Evolutionary conservation across 371 early-diverging fungal species (phyloP).

Genomic region (Haplosporangium sp.): DNA sequence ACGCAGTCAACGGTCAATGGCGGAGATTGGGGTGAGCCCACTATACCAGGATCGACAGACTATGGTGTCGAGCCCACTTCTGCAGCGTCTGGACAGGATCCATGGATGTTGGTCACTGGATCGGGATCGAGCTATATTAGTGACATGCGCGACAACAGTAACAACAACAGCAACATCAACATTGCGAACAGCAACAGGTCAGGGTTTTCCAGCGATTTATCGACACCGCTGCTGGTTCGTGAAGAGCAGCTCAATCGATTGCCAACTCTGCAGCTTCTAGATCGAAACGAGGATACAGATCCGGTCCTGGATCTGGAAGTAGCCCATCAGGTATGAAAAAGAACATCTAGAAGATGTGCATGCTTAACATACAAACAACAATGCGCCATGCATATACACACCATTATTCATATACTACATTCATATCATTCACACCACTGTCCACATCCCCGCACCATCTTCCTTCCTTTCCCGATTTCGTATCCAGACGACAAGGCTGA

Average conservation of each 20-base stretch:
- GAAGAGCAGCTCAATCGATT: conserved; percentile 43
- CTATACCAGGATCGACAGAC: conserved; percentile 4
- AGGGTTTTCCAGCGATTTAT: conserved; percentile 2
- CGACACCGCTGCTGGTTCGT: conserved; percentile 29
- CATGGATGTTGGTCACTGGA: conserved; percentile 48
- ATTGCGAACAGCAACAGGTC: neutral
- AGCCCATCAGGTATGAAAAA: conserved; percentile 60
- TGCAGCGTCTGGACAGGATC: conserved; percentile 23
- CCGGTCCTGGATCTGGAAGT: conserved; percentile 60
- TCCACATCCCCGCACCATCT: too few relatives aligned
- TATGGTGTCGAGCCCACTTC: conserved; percentile 33
- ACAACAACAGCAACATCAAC: neutral
- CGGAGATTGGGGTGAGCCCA: conserved; percentile 48
- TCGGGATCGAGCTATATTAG: conserved; percentile 28
- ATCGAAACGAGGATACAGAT: conserved; percentile 58
- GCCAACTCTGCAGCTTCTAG: conserved; percentile 57
- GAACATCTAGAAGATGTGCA: neutral
- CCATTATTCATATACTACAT: neutral
- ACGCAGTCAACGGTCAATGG: conserved; percentile 39
- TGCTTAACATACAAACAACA: neutral
- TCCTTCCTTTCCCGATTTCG: too few relatives aligned
- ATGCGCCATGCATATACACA: neutral
- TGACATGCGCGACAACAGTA: neutral
- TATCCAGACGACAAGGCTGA: neutral
- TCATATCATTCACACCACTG: too few relatives aligned